Percentiles rank a stretch among this genome's conserved stretches.
These are phyloP conservation scores for Meyerozyma elateridarum DNA, from an alignment of 1,139 yeast genomes.

Conservation along the genomic window DNA sequence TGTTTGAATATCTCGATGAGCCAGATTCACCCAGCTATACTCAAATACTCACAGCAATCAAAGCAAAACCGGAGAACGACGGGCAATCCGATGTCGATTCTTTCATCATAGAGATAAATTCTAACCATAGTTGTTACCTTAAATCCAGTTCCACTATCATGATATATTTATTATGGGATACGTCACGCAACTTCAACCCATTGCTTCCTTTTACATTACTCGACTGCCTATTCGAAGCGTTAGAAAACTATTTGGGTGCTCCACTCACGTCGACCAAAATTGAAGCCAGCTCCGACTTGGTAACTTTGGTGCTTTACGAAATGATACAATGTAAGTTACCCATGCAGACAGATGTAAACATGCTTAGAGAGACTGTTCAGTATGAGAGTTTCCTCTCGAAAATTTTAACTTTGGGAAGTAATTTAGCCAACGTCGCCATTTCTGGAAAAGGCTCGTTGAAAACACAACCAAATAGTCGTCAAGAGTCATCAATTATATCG, in stretches of 20 bases:
- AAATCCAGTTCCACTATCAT: conserved; percentile 20
- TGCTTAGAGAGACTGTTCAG: conserved; percentile 69
- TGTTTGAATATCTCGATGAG: conserved; percentile 54
- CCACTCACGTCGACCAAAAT: conserved; percentile 56
- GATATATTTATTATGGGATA: conserved; percentile 26
- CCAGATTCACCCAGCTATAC: conserved; percentile 49
- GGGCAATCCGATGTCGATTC: conserved; percentile 10
- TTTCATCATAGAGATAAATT: conserved; percentile 25
- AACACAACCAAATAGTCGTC: background rate
- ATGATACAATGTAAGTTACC: conserved; percentile 79
- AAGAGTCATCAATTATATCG: conserved; percentile 5
- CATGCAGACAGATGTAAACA: conserved; percentile 65
- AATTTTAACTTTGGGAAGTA: conserved; percentile 31
- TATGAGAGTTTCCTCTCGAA: conserved; percentile 39
- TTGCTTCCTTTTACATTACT: conserved; percentile 54
- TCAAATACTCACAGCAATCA: conserved; percentile 27
- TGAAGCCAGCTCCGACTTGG: conserved; percentile 60
- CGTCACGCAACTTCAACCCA: conserved; percentile 30
- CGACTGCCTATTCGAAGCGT: conserved; percentile 43
- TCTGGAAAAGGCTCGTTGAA: conserved; percentile 6
- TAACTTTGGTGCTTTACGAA: conserved; percentile 55
- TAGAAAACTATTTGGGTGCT: conserved; percentile 55
- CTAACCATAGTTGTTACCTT: conserved; percentile 24
- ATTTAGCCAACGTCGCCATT: conserved; percentile 24
- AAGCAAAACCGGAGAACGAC: conserved; percentile 6